These are phyloP conservation scores for Ustilago tritici DNA, from an alignment of 1,284 basidiomycete species.

Conservation along the genomic window DNA sequence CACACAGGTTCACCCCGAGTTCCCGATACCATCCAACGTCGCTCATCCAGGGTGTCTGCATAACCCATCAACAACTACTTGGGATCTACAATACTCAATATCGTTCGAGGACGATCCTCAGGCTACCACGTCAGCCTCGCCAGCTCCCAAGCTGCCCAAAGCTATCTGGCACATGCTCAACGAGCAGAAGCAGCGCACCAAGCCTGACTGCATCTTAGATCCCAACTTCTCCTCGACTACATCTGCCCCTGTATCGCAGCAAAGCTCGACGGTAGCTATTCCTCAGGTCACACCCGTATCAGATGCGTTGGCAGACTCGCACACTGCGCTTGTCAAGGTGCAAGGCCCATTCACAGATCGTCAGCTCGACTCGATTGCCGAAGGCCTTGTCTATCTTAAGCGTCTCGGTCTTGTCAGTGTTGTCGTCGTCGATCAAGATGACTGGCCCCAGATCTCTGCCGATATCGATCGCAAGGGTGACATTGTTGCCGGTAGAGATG, in stretches of 20 bases:
- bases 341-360: conserved; percentile 97
- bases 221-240: conserved; percentile 37
- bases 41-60: conserved; percentile 38
- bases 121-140: conserved; percentile 1
- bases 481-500: conserved; percentile 41
- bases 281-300: conserved; percentile 41
- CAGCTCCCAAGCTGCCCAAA: conserved; percentile 27
- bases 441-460: conserved; percentile 73
- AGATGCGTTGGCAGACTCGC: conserved; percentile 66
- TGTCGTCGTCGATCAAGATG: conserved; percentile 91
- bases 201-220: conserved; percentile 25
- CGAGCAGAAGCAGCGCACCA: conserved; percentile 25
- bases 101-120: conserved; percentile 23
- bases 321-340: conserved; percentile 93
- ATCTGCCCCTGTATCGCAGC: conserved; percentile 66
- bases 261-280: conserved; percentile 64
- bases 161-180: conserved; percentile 42
- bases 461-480: conserved; percentile 50
- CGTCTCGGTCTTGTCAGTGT: conserved; percentile 94
- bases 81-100: conserved; percentile 41
- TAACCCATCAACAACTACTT: conserved; percentile 50
- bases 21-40: conserved; percentile 47
- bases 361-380: conserved; percentile 91
- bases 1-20: conserved; percentile 30
- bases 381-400: conserved; percentile 93